Conservation (phyloP, 2,329 filamentous ascomycete species). For the Sclerotinia glacialis region DNA sequence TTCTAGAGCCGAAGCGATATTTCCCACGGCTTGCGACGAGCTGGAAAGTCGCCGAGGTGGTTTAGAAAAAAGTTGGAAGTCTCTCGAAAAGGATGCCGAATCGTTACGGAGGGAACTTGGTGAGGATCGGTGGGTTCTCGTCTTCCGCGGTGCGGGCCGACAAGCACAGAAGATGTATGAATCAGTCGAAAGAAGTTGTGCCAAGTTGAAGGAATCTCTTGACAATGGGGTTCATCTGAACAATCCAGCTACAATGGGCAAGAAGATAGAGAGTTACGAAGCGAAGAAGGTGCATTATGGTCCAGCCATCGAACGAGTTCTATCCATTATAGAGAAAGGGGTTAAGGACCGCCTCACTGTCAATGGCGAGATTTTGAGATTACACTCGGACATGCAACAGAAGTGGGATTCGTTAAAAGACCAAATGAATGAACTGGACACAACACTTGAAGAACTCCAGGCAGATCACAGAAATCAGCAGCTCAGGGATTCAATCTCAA, state of each 20-base stretch:
- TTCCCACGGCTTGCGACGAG: constrained; percentile 89
- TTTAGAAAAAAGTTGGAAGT: constrained; percentile 83
- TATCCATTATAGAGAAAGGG: constrained; percentile 93
- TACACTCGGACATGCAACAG: constrained; percentile 82
- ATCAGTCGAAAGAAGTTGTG: constrained; percentile 82
- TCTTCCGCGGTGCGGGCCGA: constrained; percentile 87
- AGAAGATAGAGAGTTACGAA: constrained; percentile 90
- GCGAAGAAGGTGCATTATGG: constrained; percentile 93
- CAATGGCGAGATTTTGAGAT: constrained; percentile 87
- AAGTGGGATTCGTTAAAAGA: constrained; percentile 75
- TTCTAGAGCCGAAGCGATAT: constrained; percentile 69
- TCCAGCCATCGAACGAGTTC: constrained; percentile 84
- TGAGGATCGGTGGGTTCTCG: constrained; percentile 93
- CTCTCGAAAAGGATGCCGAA: constrained; percentile 86
- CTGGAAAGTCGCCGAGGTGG: constrained; percentile 70
- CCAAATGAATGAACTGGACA: constrained; percentile 75
- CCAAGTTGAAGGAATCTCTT: constrained; percentile 76
- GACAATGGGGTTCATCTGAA: constrained; percentile 72
- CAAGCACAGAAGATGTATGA: constrained; percentile 97
- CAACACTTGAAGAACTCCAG: constrained; percentile 69
- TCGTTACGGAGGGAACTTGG: constrained; percentile 84
- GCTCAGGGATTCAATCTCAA: constrained; percentile 88
- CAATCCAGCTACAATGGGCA: constrained; percentile 66
- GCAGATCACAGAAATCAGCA: constrained; percentile 64
- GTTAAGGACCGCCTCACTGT: constrained; percentile 92